Base-by-base conservation (phyloP, 2,329 filamentous ascomycete genomes). In the Hirsutella thompsonii region DNA sequence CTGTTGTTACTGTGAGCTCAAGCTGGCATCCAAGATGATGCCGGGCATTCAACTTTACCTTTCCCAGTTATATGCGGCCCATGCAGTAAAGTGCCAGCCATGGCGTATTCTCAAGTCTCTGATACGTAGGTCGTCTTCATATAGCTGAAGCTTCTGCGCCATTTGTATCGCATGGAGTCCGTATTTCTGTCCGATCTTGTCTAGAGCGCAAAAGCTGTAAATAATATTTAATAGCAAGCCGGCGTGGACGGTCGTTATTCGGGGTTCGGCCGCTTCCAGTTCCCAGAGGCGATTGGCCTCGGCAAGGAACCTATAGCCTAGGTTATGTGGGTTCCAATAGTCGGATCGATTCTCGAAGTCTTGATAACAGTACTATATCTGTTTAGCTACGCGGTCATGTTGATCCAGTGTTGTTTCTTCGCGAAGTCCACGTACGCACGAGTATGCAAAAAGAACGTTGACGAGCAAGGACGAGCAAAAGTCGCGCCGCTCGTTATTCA, bases 391-490 rank as follows among this genome's bases (percentile, higher is more conserved):
- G n/a, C n/a, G n/a, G n/a, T n/a, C n/a, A n/a, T n/a, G n/a, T n/a
- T n/a, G n/a, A n/a, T n/a, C n/a, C n/a, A n/a, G n/a, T n/a, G n/a
- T n/a, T n/a, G n/a, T n/a, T n/a, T n/a, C n/a, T n/a, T n/a, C n/a
- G n/a, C n/a, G n/a, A n/a, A n/a, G n/a, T n/a, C n/a, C n/a, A n/a
- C 58, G 42, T 55, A 65, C 63, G 37, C 55, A 64, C 41, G 57
- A 52, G 18, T 57, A 47, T 8, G 59, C 58, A 30, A 67, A 53
- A 9, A 61, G 30, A 2, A 54, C 46, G 29, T 66, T 67, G 38
- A 65, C 60, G 3, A 67, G 53, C 1, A 67, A 48, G 8, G 54
- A 40, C 0, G 64, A 66, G 44, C 64, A 67, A 46, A 62, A 65
- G 13, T 57, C 52, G 0, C 43, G 39, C 1, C 47, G 45, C 1